Conservation (phyloP, 805 yeast species). For the Metschnikowia continentalis region DNA sequence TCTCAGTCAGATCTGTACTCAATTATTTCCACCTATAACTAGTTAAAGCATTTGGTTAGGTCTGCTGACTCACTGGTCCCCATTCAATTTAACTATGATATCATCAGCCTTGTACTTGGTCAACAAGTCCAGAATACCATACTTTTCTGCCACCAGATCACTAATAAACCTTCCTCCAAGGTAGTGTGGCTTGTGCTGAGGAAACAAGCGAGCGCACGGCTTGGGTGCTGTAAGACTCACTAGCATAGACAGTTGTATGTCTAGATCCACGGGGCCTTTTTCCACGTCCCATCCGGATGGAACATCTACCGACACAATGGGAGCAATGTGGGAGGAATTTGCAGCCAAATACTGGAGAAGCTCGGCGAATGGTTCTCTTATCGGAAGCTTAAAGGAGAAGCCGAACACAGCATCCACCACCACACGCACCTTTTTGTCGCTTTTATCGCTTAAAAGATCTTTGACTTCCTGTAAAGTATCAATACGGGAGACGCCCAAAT, state of each 20-base stretch:
- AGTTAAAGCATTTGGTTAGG: too few species aligned
- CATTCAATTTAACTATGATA: conserved; percentile 30
- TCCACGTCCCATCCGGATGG: conserved; percentile 99
- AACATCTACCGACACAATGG: conserved; percentile 78
- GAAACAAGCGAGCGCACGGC: conserved; percentile 63
- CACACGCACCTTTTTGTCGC: conserved; percentile 25
- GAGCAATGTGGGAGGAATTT: conserved; percentile 43
- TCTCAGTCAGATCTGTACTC: too few species aligned
- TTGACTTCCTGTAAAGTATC: conserved; percentile 33
- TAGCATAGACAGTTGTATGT: conserved; percentile 60
- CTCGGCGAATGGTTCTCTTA: conserved; percentile 70
- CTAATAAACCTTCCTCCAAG: conserved; percentile 89
- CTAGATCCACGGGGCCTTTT: conserved; percentile 47
- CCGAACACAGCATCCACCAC: conserved; percentile 85
- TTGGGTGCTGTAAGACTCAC: conserved; percentile 93
- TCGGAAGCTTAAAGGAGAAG: conserved; percentile 86
- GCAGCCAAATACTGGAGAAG: conserved; percentile 24
- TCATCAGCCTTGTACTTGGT: conserved; percentile 30
- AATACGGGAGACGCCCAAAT: conserved; percentile 60
- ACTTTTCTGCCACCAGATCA: conserved; percentile 60
- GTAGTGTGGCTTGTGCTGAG: conserved; percentile 51
- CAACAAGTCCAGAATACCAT: conserved; percentile 55
- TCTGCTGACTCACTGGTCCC: neutral
- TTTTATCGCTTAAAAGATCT: conserved; percentile 5
- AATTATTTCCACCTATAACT: too few species aligned